Percentiles rank a stretch among this genome's conserved stretches.
phyloP scores from a whole-genome alignment of 2,329 filamentous ascomycete genomes.

The Cladosporium sphaerospermum region DNA sequence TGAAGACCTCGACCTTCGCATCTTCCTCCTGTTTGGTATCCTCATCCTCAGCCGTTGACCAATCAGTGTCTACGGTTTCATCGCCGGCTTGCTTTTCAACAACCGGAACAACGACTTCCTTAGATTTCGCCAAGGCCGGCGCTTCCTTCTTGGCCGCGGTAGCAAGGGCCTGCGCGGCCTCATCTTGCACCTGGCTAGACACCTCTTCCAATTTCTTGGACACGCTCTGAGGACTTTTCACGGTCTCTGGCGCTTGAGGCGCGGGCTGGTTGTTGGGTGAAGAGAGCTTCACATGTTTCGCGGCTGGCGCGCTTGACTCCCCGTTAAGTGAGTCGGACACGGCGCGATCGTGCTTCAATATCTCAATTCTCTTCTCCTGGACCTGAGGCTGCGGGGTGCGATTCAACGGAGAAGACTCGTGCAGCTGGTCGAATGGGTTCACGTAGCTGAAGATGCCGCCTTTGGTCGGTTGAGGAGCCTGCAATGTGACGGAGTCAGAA shows the following conservation, averaged over 20 bases:
- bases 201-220: conserved; percentile 63
- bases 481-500: conserved; percentile 31
- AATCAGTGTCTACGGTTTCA: conserved; percentile 61
- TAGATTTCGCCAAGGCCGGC: conserved; percentile 35
- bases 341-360: conserved; percentile 40
- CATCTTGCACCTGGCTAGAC: conserved; percentile 52
- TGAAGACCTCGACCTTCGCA: conserved; percentile 68
- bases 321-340: conserved; percentile 28
- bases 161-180: conserved; percentile 61
- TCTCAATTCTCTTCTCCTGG: conserved; percentile 36
- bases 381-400: conserved; percentile 43
- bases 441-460: conserved; percentile 59
- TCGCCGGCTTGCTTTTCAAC: conserved; percentile 38
- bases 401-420: conserved; percentile 59
- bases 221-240: conserved; percentile 53
- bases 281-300: conserved; percentile 33
- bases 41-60: conserved; percentile 78
- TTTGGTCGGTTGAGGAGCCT: conserved; percentile 32
- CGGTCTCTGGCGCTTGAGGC: conserved; percentile 13
- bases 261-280: conserved; percentile 14
- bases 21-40: conserved; percentile 64
- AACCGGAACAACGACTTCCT: conserved; percentile 28
- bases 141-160: conserved; percentile 33
- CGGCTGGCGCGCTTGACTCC: conserved; percentile 23
- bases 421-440: conserved; percentile 66